These are phyloP conservation scores for Nematodospora anomalae DNA, from an alignment of 1,139 yeast genomes.

Conservation along the genomic window DNA sequence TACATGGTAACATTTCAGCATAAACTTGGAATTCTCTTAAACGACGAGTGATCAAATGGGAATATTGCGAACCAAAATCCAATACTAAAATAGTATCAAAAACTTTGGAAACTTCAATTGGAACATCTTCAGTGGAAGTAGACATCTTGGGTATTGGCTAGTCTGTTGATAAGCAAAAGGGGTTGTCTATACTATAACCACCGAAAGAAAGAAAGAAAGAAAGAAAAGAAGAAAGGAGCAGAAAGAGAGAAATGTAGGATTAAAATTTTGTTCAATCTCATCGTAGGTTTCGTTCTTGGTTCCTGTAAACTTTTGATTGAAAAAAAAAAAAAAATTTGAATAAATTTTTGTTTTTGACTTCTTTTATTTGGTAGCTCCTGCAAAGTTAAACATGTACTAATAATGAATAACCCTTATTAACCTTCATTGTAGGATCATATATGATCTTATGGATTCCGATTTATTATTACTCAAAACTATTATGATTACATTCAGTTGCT, in stretches of 20 bases:
- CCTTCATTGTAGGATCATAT: too few relatives aligned
- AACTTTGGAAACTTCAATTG: constrained; percentile 69
- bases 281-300: not conserved
- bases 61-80: constrained; percentile 98
- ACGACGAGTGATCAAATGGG: constrained; percentile 95
- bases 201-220: constrained; percentile 7
- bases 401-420: too few relatives aligned
- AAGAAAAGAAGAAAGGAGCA: not conserved
- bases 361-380: too few relatives aligned
- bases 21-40: constrained; percentile 96
- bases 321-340: too few relatives aligned
- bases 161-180: not conserved
- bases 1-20: constrained; percentile 99
- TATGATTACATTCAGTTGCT: too few relatives aligned
- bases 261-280: not conserved
- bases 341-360: too few relatives aligned
- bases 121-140: constrained; percentile 30
- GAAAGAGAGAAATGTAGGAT: not conserved
- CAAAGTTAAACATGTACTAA: too few relatives aligned
- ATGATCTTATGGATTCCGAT: too few relatives aligned
- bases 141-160: constrained; percentile 4
- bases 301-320: too few relatives aligned
- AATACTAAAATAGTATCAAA: constrained; percentile 96
- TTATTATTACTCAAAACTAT: too few relatives aligned
- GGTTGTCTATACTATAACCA: constrained; percentile 5